Evolutionary conservation across 1,139 yeast species (phyloP).

Genomic region (Taiozyma onychis): DNA sequence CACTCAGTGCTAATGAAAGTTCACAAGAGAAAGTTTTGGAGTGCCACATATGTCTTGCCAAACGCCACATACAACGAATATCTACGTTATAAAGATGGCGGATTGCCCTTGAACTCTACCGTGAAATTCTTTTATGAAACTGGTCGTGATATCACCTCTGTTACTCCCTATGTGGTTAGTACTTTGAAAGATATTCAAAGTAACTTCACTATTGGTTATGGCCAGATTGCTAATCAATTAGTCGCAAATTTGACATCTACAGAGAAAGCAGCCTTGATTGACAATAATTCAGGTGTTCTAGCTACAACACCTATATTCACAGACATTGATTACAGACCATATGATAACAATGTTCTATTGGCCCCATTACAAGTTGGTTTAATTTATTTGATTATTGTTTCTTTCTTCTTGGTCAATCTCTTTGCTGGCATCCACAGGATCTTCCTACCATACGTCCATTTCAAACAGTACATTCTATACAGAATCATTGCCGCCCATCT

Average conservation of each 20-base stretch:
- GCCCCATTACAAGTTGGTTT: constrained; percentile 75
- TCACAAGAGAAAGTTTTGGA: constrained; percentile 50
- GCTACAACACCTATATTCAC: constrained; percentile 26
- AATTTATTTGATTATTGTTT: constrained; percentile 65
- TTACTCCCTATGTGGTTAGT: constrained; percentile 37
- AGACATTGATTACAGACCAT: constrained; percentile 46
- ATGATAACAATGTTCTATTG: constrained; percentile 40
- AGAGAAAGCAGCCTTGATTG: constrained; percentile 18
- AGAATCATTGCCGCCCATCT: constrained; percentile 42
- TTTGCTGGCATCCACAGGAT: constrained; percentile 48
- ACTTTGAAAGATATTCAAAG: constrained; percentile 30
- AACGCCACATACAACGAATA: constrained; percentile 39
- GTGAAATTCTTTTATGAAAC: constrained; percentile 41
- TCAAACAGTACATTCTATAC: constrained; percentile 42
- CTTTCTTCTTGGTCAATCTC: constrained; percentile 56
- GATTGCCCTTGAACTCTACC: constrained; percentile 14
- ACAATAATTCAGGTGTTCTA: constrained; percentile 3
- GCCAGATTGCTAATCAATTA: constrained; percentile 25
- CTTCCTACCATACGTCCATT: constrained; percentile 40
- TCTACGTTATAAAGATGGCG: constrained; percentile 24
- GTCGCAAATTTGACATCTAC: constrained; percentile 15
- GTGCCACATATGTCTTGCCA: constrained; percentile 40
- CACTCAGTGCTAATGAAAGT: constrained; percentile 35
- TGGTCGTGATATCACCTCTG: constrained; percentile 47
- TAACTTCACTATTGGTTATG: constrained; percentile 21